Evolutionary conservation across 2,329 filamentous ascomycete species (phyloP).

Genomic region (Lasiodiplodia citricola): DNA sequence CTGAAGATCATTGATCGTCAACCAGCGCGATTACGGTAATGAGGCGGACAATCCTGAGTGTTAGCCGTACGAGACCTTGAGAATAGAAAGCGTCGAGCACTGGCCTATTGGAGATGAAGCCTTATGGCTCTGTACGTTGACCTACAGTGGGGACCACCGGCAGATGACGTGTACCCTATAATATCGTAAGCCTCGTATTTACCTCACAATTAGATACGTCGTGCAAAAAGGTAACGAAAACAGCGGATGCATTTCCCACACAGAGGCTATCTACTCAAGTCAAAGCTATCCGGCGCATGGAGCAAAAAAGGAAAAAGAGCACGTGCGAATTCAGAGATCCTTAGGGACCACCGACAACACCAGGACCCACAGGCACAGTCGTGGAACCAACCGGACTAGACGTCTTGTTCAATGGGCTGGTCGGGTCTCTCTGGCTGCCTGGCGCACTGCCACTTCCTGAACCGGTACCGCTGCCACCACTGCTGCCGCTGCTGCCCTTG

Average conservation of each 20-base stretch:
- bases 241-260: conserved; percentile 26
- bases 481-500: conserved; percentile 55
- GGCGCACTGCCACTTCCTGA: conserved; percentile 45
- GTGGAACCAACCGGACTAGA: conserved; percentile 23
- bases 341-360: conserved; percentile 14
- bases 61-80: not conserved
- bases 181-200: not conserved
- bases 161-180: not conserved
- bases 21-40: not conserved
- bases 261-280: conserved; percentile 24
- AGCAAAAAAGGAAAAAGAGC: conserved; percentile 5
- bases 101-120: not conserved
- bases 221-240: conserved; percentile 14
- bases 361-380: conserved; percentile 8
- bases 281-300: not conserved
- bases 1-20: not conserved
- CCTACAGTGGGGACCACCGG: not conserved
- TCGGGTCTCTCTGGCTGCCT: conserved; percentile 43
- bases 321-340: not conserved
- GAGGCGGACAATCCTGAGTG: not conserved
- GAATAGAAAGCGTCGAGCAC: not conserved
- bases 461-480: conserved; percentile 47
- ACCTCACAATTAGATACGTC: not conserved
- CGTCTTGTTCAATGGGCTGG: conserved; percentile 38
- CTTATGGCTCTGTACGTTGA: not conserved